Percentiles rank a stretch among this genome's conserved stretches.
Conservation (phyloP, 192 early-diverging fungal species). For the Coemansia sp. region DNA sequence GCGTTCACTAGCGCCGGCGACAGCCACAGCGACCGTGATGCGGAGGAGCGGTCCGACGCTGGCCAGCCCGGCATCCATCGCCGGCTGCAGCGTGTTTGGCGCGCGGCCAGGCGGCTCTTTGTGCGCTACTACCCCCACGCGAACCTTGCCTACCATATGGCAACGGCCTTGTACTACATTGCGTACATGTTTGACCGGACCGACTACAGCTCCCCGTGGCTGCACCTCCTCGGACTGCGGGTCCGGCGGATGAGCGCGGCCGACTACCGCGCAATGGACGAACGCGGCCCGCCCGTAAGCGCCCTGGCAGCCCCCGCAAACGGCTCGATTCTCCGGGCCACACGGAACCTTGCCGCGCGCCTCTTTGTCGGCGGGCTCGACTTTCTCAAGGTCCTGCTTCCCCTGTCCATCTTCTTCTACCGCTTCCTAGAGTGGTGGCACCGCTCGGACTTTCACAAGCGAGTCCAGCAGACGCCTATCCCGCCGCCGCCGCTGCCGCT, state of each 20-base stretch:
- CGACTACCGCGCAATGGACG: constrained; percentile 60
- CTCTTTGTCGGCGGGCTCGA: constrained; percentile 53
- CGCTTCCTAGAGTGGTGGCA: constrained; percentile 98
- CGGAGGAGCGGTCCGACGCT: too few relatives aligned
- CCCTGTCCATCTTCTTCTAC: constrained; percentile 88
- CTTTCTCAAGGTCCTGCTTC: constrained; percentile 69
- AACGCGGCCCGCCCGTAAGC: constrained; percentile 37
- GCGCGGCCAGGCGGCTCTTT: constrained; percentile 40
- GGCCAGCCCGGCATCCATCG: background rate
- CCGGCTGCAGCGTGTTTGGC: constrained; percentile 1
- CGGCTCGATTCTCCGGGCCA: constrained; percentile 30
- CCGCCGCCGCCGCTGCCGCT: constrained; percentile 72
- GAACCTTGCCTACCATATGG: constrained; percentile 63
- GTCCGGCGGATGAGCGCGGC: constrained; percentile 71
- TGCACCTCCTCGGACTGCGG: constrained; percentile 71
- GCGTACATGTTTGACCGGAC: constrained; percentile 83
- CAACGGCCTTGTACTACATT: constrained; percentile 63
- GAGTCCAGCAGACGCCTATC: constrained; percentile 43
- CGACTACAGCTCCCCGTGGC: constrained; percentile 74
- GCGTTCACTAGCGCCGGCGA: constrained; percentile 18
- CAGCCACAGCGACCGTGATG: background rate
- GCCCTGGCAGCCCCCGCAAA: constrained; percentile 37
- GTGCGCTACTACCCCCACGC: constrained; percentile 62
- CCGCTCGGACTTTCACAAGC: constrained; percentile 69
- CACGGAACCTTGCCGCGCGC: constrained; percentile 47